Evolutionary conservation across 139 green algal genomes (phyloP).

Genomic region (Dunaliella sp.): DNA sequence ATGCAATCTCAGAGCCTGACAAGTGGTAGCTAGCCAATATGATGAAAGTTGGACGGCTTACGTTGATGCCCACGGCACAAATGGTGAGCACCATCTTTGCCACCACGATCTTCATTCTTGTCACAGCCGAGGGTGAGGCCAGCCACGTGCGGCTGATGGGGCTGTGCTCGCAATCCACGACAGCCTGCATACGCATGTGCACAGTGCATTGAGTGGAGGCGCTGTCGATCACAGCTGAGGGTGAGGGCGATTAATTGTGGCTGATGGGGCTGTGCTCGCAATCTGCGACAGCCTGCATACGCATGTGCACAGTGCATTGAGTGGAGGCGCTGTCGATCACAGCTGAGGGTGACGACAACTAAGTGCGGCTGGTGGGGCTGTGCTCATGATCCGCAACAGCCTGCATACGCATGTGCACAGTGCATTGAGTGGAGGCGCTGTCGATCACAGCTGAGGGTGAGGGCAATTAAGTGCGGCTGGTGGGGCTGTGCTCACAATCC

Average conservation of each 20-base stretch:
- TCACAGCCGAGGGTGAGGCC: slow-evolving; percentile 22
- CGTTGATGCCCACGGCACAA: background rate
- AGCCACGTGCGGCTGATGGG: slow-evolving; percentile 18
- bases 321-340: too few relatives aligned
- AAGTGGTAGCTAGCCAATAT: too few relatives aligned
- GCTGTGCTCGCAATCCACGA: slow-evolving; percentile 27
- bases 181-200: background rate
- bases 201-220: too few relatives aligned
- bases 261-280: slow-evolving; percentile 29
- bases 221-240: slow-evolving; percentile 23
- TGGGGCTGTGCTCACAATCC: too few relatives aligned
- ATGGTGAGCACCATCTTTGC: slow-evolving; percentile 8
- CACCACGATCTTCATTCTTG: slow-evolving; percentile 5
- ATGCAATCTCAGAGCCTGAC: background rate
- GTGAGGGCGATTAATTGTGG: slow-evolving; percentile 12
- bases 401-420: too few relatives aligned
- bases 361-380: too few relatives aligned
- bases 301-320: too few relatives aligned
- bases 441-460: too few relatives aligned
- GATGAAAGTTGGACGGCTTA: background rate
- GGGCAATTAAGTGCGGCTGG: too few relatives aligned
- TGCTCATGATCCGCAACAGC: too few relatives aligned
- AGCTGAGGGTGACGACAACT: too few relatives aligned
- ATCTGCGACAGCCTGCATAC: background rate
- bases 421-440: too few relatives aligned